phyloP scores from a whole-genome alignment of 73 alveolate species.

The Paramecium biaurelia region DNA sequence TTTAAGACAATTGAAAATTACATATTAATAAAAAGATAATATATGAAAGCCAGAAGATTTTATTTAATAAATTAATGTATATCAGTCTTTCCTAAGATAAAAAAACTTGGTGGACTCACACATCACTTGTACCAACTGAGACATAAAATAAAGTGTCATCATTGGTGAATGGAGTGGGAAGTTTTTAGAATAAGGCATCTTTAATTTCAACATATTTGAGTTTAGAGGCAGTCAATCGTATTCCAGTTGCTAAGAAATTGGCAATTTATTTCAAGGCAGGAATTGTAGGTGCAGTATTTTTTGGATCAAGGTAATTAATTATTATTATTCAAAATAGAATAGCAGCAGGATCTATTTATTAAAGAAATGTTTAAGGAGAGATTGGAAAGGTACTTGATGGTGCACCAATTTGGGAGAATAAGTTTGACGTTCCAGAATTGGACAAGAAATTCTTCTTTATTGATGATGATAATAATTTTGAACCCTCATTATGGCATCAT shows the following conservation, averaged over 20 bases:
- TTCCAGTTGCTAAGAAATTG: slow-evolving; percentile 7
- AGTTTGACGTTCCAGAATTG: slow-evolving; percentile 61
- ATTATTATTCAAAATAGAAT: background rate
- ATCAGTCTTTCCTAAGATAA: background rate
- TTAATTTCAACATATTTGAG: slow-evolving; percentile 34
- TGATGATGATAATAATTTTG: slow-evolving; percentile 63
- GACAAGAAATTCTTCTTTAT: slow-evolving; percentile 59
- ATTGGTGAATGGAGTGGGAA: slow-evolving; percentile 24
- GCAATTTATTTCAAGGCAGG: slow-evolving; percentile 61
- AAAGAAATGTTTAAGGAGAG: background rate
- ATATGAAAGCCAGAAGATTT: background rate
- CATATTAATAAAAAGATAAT: background rate
- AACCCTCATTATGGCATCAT: slow-evolving; percentile 64
- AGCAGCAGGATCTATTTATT: background rate
- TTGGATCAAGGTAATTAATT: slow-evolving; percentile 23
- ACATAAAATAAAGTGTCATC: slow-evolving; percentile 7
- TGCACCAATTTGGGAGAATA: slow-evolving; percentile 60
- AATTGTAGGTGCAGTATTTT: slow-evolving; percentile 47
- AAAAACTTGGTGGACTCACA: slow-evolving; percentile 59
- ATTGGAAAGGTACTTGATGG: slow-evolving; percentile 42
- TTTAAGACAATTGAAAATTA: background rate
- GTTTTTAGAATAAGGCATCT: slow-evolving; percentile 34
- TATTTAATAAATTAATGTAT: slow-evolving; percentile 16
- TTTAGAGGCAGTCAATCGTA: slow-evolving; percentile 60
- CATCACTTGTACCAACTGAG: slow-evolving; percentile 41